Percentiles rank a stretch among this genome's conserved stretches.
These are phyloP conservation scores for Botrytis sinoallii DNA, from an alignment of 2,329 filamentous ascomycete genomes.

Conservation along the genomic window DNA sequence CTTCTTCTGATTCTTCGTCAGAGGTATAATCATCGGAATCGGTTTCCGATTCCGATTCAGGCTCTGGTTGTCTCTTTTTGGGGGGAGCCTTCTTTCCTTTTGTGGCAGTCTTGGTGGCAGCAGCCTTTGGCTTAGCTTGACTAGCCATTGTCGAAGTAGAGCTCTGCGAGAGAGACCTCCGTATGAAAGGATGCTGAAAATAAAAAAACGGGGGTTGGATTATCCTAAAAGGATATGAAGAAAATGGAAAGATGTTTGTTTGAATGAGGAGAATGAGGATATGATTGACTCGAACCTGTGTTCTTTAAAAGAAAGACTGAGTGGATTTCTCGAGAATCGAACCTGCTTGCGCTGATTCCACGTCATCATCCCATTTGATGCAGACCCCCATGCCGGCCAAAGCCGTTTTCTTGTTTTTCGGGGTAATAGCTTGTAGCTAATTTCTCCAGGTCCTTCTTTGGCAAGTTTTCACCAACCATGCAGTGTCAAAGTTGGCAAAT, in stretches of 20 bases:
- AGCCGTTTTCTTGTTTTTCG: slow-evolving; percentile 16
- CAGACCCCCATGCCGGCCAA: neutral
- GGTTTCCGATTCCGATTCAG: slow-evolving; percentile 8
- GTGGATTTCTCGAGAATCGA: slow-evolving; percentile 4
- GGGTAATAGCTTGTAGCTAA: neutral
- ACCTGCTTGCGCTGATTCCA: slow-evolving; percentile 13
- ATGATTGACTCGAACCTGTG: slow-evolving; percentile 5
- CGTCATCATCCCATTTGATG: slow-evolving; percentile 14
- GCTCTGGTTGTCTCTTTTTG: slow-evolving; percentile 11
- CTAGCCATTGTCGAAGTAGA: slow-evolving; percentile 10
- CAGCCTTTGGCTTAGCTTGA: slow-evolving; percentile 16
- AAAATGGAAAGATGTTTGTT: neutral
- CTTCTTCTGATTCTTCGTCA: slow-evolving; percentile 15
- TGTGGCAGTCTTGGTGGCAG: slow-evolving; percentile 9
- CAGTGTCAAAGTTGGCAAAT: slow-evolving; percentile 13
- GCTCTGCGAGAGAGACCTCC: neutral
- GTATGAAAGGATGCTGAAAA: neutral
- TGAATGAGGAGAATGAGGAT: neutral
- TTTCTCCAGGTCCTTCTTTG: neutral
- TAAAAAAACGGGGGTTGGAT: neutral
- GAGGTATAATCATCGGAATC: slow-evolving; percentile 17
- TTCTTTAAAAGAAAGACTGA: slow-evolving; percentile 19
- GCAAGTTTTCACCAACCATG: slow-evolving; percentile 8
- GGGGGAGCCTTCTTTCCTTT: slow-evolving; percentile 16
- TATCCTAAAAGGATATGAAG: neutral